phyloP scores from a whole-genome alignment of 1,139 yeast genomes.

The Meyerozyma athensensis region DNA sequence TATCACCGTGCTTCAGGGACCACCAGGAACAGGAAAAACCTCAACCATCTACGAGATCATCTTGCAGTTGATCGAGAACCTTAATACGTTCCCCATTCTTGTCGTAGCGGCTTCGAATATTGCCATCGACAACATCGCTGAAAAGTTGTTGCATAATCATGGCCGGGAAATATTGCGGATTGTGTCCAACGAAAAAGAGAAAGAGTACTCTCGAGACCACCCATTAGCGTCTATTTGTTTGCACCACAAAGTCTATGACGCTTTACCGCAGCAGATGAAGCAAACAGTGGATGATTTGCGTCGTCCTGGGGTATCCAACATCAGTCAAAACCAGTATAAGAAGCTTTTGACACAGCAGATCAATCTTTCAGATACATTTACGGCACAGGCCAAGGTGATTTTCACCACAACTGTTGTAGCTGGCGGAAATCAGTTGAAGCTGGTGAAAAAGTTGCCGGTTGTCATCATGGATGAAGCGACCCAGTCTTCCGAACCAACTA shows the following conservation, averaged over 20 bases:
- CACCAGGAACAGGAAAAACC: constrained; percentile 69
- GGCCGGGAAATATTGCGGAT: constrained; percentile 55
- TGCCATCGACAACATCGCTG: constrained; percentile 75
- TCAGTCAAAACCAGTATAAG: constrained; percentile 40
- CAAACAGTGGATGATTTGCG: constrained; percentile 39
- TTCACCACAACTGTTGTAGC: constrained; percentile 71
- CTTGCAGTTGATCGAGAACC: constrained; percentile 51
- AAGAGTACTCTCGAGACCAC: constrained; percentile 52
- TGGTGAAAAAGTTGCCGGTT: constrained; percentile 54
- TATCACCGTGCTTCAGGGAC: constrained; percentile 63
- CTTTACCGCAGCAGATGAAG: constrained; percentile 41
- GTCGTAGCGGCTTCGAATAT: constrained; percentile 76
- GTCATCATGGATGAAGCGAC: constrained; percentile 63
- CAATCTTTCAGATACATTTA: constrained; percentile 42
- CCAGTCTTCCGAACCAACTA: constrained; percentile 67
- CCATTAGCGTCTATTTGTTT: constrained; percentile 56
- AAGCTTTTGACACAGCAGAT: constrained; percentile 43
- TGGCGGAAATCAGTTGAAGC: constrained; percentile 59
- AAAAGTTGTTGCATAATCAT: constrained; percentile 50
- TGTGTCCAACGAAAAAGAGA: constrained; percentile 56
- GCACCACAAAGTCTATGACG: constrained; percentile 54
- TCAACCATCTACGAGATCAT: constrained; percentile 64
- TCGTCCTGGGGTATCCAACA: constrained; percentile 32
- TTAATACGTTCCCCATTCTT: constrained; percentile 57
- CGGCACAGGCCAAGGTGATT: constrained; percentile 63